Base-by-base conservation (phyloP, 768 basidiomycete genomes). In the Paxillus involutus region DNA sequence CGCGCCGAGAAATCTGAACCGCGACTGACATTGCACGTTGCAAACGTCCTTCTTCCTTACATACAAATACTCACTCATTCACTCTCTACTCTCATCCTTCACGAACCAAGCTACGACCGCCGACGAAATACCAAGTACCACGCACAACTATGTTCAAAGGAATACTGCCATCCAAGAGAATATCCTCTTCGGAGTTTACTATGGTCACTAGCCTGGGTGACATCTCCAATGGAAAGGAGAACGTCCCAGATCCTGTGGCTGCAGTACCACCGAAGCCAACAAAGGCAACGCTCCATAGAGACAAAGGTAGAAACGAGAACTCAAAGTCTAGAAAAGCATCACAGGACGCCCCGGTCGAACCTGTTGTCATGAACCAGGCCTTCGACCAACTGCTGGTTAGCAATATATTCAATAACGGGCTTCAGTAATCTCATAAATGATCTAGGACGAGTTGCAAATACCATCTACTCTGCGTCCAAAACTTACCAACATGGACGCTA, bases 371-470 rank as follows among this genome's bases (percentile, higher is more conserved):
- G 63, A 79, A 85, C 59, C 75, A 81, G 53, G 93, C 86, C 0
- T 96, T 96, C 57, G 90, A 92, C 66, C 83, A 80, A 63, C 78
- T 96, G 50, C 72, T 96, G 65, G 93, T 92, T 65, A 67, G 87
- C 71, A 35, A 29, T 42, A 9, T 3, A 6, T 33, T 30, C 12
- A 1, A 4, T 4, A 21, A 9, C 32, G 2, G 5, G 10, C 11
- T 21, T 16, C 16, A 13, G 16, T 5, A 24, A 46, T 50, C 47
- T 55, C 35, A 58, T 53, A 42, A 36, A 14, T 46, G 21, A 11
- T 49, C 51, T 53, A 94, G 92, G 90, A 95, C 68, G 91, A 93
- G 54, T 83, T 95, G 48, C 92, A 95, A 72, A 92, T 95, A 19
- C 93, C 93, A 4, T 73, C 81, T 7, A 83, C 82, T 3, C 74